phyloP scores from a whole-genome alignment of 208 protist genomes.

The Angomonas ambiguus region DNA sequence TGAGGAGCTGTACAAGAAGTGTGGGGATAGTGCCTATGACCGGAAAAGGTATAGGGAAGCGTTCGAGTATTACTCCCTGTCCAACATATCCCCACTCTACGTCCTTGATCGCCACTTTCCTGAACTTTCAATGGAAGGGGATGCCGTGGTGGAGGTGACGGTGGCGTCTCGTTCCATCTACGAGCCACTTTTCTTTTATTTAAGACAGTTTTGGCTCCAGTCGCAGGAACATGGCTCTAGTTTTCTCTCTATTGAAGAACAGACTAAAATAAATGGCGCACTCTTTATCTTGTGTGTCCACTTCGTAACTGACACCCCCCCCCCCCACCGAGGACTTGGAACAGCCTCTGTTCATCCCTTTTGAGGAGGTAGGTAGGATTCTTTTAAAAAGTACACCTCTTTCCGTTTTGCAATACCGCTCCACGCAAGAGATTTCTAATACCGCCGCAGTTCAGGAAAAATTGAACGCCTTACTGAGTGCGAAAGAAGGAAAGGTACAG shows the following conservation, averaged over 20 bases:
- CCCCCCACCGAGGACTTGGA: background rate
- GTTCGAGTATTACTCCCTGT: constrained; percentile 21
- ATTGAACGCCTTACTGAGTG: constrained; percentile 24
- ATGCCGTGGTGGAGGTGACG: background rate
- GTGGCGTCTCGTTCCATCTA: constrained; percentile 1
- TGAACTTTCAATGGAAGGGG: background rate
- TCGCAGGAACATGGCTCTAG: background rate
- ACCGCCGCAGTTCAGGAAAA: too few species aligned
- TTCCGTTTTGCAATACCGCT: constrained; percentile 12
- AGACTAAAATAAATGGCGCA: background rate
- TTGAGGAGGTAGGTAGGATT: background rate
- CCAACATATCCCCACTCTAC: constrained; percentile 20
- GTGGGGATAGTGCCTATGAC: constrained; percentile 23
- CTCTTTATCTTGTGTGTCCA: background rate
- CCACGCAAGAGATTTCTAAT: too few species aligned
- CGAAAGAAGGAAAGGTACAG: constrained; percentile 9
- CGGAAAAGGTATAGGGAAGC: constrained; percentile 15
- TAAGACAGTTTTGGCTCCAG: constrained; percentile 5
- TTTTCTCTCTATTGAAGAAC: background rate
- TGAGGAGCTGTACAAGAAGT: constrained; percentile 14
- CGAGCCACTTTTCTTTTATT: constrained; percentile 17
- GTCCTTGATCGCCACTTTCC: constrained; percentile 2
- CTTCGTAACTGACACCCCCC: background rate
- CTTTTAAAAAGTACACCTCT: constrained; percentile 11
- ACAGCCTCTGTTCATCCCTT: background rate